These are phyloP conservation scores for Hydnum rufescens DNA, from an alignment of 768 basidiomycete species.

Conservation along the genomic window DNA sequence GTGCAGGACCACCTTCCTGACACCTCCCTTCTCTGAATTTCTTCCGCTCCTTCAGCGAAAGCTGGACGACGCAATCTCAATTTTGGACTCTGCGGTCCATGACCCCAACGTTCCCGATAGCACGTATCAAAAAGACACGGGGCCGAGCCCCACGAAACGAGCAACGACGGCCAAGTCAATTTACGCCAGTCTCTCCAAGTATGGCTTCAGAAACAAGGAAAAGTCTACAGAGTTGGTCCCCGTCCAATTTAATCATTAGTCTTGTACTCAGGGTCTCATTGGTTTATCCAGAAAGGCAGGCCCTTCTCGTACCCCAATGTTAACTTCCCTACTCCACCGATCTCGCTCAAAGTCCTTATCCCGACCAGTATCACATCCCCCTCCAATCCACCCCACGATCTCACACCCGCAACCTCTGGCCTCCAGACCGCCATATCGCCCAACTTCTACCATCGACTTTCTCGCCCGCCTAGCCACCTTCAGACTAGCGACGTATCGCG, in stretches of 20 bases:
- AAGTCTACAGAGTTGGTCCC: not conserved
- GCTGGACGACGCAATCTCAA: slow-evolving; percentile 60
- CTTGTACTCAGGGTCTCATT: not conserved
- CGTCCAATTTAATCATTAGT: not conserved
- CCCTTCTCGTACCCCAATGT: not conserved
- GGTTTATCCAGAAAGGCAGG: not conserved
- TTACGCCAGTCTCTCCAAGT: slow-evolving; percentile 63
- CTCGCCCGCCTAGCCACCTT: slow-evolving; percentile 55
- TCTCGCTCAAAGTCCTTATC: slow-evolving; percentile 19
- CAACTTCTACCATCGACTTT: slow-evolving; percentile 57
- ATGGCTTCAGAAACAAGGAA: slow-evolving; percentile 14
- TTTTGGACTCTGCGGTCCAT: slow-evolving; percentile 42
- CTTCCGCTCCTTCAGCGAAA: slow-evolving; percentile 34
- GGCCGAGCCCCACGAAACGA: slow-evolving; percentile 34
- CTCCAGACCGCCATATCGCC: slow-evolving; percentile 29
- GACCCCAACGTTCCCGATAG: slow-evolving; percentile 16
- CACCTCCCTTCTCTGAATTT: not conserved
- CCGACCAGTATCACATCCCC: slow-evolving; percentile 30
- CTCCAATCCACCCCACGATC: slow-evolving; percentile 23
- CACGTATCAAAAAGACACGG: not conserved
- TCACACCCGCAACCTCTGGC: slow-evolving; percentile 17
- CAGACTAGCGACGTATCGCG: slow-evolving; percentile 61
- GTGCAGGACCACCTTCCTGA: not conserved
- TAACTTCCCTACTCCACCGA: slow-evolving; percentile 5
- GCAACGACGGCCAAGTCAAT: slow-evolving; percentile 32